phyloP scores from a whole-genome alignment of 225 moss, liverwort and hornwort genomes.

The Straminergon stramineum region DNA sequence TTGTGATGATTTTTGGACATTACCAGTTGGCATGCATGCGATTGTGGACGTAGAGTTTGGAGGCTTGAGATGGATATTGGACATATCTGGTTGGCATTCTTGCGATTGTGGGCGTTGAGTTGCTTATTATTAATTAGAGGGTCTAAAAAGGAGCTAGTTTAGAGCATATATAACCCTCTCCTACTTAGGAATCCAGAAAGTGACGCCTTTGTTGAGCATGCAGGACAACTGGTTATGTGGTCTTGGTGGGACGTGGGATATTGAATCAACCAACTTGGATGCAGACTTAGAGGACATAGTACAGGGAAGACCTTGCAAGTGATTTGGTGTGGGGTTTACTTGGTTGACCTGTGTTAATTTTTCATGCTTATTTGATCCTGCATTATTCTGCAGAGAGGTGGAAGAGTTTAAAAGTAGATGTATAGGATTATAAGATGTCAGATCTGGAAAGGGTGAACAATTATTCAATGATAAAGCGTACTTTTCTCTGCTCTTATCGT shows the following conservation, averaged over 20 bases:
- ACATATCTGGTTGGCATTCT: background rate
- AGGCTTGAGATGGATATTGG: background rate
- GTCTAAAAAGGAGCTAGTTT: background rate
- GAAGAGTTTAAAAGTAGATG: background rate
- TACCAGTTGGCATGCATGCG: background rate
- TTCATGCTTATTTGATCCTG: background rate
- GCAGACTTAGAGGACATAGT: background rate
- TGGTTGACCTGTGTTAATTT: background rate
- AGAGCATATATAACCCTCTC: background rate
- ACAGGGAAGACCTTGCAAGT: background rate
- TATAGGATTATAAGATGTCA: background rate
- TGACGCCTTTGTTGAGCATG: background rate
- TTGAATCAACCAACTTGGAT: background rate
- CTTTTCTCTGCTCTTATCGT: background rate
- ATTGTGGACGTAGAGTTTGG: background rate
- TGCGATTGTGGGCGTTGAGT: background rate
- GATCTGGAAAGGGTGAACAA: background rate
- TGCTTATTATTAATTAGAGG: background rate
- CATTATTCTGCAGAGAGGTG: background rate
- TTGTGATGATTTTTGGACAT: background rate
- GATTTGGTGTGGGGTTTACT: background rate
- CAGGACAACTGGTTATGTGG: background rate
- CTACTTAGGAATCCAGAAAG: background rate
- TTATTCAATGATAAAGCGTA: background rate
- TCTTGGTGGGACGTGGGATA: background rate